A percentile compares a stretch with the other conserved stretches of the same genome.
Conservation (phyloP, 345 rosid genomes). For the Firmiana major region DNA sequence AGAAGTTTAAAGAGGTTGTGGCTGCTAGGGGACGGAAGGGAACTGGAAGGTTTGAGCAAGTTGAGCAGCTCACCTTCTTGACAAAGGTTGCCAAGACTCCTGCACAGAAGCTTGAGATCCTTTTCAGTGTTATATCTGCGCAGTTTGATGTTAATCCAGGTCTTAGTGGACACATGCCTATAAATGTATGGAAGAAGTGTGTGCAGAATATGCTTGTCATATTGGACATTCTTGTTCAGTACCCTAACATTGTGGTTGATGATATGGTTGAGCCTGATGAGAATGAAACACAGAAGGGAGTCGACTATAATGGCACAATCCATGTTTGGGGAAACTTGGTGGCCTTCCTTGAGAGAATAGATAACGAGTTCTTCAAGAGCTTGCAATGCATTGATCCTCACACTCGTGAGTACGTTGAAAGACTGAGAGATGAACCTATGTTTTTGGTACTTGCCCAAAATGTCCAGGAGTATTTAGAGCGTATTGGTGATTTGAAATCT, state of each 20-base stretch:
- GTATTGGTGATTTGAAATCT: conserved; percentile 60
- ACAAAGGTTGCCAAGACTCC: conserved; percentile 95
- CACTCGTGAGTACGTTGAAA: conserved; percentile 85
- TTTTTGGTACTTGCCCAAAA: conserved; percentile 79
- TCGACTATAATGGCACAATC: conserved; percentile 56
- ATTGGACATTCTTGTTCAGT: conserved; percentile 77
- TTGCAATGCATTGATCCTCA: conserved; percentile 94
- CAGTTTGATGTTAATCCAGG: conserved; percentile 96
- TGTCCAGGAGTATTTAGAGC: conserved; percentile 75
- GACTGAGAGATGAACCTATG: conserved; percentile 83
- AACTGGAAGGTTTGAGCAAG: conserved; percentile 86
- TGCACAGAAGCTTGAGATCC: conserved; percentile 91
- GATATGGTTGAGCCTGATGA: conserved; percentile 80
- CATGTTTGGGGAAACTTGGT: conserved; percentile 88
- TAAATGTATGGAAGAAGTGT: conserved; percentile 88
- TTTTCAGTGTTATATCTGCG: conserved; percentile 83
- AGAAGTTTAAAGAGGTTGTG: conserved; percentile 84
- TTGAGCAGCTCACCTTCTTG: conserved; percentile 90
- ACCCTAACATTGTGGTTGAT: conserved; percentile 66
- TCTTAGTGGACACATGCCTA: conserved; percentile 91
- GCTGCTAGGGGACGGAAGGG: conserved; percentile 96
- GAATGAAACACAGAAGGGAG: conserved; percentile 79
- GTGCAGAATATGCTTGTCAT: conserved; percentile 69
- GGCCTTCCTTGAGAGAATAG: conserved; percentile 88
- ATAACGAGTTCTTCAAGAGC: conserved; percentile 88